These are phyloP conservation scores for Didymella sp. DNA, from an alignment of 2,329 filamentous ascomycete species.

Conservation along the genomic window DNA sequence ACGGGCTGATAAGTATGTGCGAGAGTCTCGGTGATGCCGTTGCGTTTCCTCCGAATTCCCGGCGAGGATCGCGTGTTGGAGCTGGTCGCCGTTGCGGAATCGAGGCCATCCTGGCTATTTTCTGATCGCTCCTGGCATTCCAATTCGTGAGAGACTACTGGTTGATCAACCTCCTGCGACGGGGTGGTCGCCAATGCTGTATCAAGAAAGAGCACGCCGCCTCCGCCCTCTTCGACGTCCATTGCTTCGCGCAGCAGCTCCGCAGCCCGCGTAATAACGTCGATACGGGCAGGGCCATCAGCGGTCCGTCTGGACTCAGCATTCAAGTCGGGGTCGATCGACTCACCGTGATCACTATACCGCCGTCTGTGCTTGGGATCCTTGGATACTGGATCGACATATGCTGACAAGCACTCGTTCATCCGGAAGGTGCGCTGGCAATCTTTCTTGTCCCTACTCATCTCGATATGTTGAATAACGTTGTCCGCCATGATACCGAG, in stretches of 20 bases:
- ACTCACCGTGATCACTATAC: conserved; percentile 8
- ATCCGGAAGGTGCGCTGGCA: conserved; percentile 32
- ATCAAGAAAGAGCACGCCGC: conserved; percentile 57
- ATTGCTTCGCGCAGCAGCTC: conserved; percentile 58
- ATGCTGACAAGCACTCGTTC: conserved; percentile 36
- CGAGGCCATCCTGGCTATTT: background rate
- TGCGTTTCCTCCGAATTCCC: conserved; percentile 37
- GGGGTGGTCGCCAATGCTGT: conserved; percentile 22
- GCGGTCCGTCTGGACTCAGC: conserved; percentile 17
- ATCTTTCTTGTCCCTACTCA: conserved; percentile 45
- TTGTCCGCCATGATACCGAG: conserved; percentile 42
- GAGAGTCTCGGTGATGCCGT: conserved; percentile 51
- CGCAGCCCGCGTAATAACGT: conserved; percentile 58
- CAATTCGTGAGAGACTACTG: background rate
- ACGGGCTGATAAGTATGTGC: conserved; percentile 36
- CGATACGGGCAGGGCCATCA: conserved; percentile 46
- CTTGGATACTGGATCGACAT: conserved; percentile 29
- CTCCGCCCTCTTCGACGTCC: conserved; percentile 55
- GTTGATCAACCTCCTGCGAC: background rate
- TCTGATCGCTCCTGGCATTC: background rate
- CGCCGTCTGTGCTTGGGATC: background rate
- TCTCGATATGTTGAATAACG: conserved; percentile 46
- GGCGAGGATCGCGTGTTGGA: conserved; percentile 5
- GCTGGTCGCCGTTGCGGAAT: background rate
- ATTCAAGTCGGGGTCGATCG: conserved; percentile 2